Evolutionary conservation across 148 eudicot genomes (phyloP).

Genomic region (Talinum fruticosum): DNA sequence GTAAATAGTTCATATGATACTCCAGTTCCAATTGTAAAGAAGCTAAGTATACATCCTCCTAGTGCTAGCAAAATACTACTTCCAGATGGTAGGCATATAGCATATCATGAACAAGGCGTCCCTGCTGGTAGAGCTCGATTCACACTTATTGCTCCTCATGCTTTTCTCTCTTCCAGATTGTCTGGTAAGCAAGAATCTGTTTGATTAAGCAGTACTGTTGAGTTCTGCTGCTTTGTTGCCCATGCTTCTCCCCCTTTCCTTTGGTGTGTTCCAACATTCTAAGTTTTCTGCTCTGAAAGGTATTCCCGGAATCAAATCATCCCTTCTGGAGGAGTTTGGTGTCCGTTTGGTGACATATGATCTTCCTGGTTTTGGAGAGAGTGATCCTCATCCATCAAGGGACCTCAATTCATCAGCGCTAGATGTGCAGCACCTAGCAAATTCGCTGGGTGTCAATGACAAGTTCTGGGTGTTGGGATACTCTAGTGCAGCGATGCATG

Average conservation of each 20-base stretch:
- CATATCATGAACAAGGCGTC: constrained; percentile 72
- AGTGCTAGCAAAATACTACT: constrained; percentile 60
- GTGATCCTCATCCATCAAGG: constrained; percentile 74
- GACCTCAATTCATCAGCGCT: constrained; percentile 77
- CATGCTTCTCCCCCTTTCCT: not conserved
- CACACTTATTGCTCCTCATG: constrained; percentile 53
- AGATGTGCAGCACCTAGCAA: constrained; percentile 67
- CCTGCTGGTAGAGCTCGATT: constrained; percentile 55
- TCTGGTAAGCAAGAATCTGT: constrained; percentile 43
- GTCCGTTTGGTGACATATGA: constrained; percentile 77
- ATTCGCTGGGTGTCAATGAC: constrained; percentile 51
- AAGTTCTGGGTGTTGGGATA: constrained; percentile 90
- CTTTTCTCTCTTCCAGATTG: constrained; percentile 54
- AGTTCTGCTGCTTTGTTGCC: not conserved
- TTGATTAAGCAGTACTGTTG: not conserved
- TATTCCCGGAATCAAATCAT: constrained; percentile 57
- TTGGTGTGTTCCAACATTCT: not conserved
- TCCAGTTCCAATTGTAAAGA: constrained; percentile 47
- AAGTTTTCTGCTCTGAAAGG: constrained; percentile 38
- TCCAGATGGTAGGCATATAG: constrained; percentile 72
- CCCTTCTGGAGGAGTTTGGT: constrained; percentile 76
- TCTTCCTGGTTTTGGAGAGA: constrained; percentile 98
- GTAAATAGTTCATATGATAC: constrained; percentile 42
- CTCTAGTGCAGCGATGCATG: constrained; percentile 80
- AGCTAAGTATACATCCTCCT: constrained; percentile 56